Evolutionary conservation across 768 basidiomycete genomes (phyloP).

Genomic region (Pulveroboletus ravenelii): DNA sequence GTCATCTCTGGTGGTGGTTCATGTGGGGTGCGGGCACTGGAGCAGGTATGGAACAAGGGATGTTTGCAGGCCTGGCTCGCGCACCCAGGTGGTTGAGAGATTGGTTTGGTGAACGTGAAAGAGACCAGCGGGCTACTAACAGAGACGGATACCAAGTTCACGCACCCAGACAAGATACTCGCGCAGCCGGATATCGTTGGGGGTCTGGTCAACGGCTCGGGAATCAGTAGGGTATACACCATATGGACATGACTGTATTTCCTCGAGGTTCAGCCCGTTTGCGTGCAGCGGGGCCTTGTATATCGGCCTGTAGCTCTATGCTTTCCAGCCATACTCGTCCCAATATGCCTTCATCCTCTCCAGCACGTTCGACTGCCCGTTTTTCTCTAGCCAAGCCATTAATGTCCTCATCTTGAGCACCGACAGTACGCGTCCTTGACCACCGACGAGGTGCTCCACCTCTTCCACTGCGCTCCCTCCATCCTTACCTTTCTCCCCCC

Average conservation of each 20-base stretch:
- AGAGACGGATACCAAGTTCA: slow-evolving; percentile 54
- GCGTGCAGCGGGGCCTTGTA: background rate
- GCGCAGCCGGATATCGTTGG: slow-evolving; percentile 42
- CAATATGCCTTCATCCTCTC: slow-evolving; percentile 69
- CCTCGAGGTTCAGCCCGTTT: background rate
- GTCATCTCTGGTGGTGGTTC: slow-evolving; percentile 79
- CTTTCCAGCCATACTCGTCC: slow-evolving; percentile 28
- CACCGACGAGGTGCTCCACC: slow-evolving; percentile 66
- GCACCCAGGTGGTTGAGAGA: slow-evolving; percentile 59
- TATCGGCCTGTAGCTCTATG: slow-evolving; percentile 7
- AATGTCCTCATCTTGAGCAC: slow-evolving; percentile 85
- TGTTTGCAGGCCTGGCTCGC: slow-evolving; percentile 36
- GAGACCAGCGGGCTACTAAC: slow-evolving; percentile 31
- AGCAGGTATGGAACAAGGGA: slow-evolving; percentile 35
- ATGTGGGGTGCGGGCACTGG: slow-evolving; percentile 48
- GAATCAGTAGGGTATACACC: slow-evolving; percentile 3
- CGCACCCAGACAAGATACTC: slow-evolving; percentile 42
- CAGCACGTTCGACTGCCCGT: slow-evolving; percentile 60
- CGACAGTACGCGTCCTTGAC: slow-evolving; percentile 63
- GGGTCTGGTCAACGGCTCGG: slow-evolving; percentile 53
- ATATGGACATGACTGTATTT: background rate
- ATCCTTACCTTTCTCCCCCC: slow-evolving; percentile 42
- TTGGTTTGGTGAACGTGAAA: slow-evolving; percentile 40
- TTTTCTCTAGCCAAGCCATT: slow-evolving; percentile 74
- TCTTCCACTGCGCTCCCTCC: slow-evolving; percentile 76